Base-by-base conservation (phyloP, 1,284 basidiomycete genomes). In the Tilletiopsis washingtonensis region DNA sequence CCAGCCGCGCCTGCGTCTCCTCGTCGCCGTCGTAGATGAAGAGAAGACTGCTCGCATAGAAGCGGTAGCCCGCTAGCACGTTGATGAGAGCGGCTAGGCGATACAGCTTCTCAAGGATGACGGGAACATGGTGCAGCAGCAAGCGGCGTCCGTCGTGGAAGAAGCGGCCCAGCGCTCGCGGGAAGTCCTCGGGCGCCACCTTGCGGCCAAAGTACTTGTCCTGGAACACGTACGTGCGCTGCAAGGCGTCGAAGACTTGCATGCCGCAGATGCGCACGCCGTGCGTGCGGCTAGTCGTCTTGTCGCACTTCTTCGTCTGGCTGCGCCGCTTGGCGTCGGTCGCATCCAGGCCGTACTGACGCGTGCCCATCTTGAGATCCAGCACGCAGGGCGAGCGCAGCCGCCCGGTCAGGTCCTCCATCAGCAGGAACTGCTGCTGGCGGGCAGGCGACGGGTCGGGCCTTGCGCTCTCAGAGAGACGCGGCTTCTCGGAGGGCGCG, bases 321-420 rank as follows among this genome's bases (percentile, higher is more conserved):
- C 89, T 94, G 76, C 85, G 86, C 80, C 94, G 96, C 79, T 99
- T 99, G 49, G 83, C 80, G 0, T 84, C 78, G 3, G 86, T 88
- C 20, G 93, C 93, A 67, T 97, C 89, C 75, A 94, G 86, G 14
- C 94, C 94, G 75, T 98, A 97, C 76, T 99, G 93, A 38, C 93
- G 80, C 27, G 91, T 97, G 12, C 93, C 93, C 93, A 98, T 98
- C 79, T 98, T 99, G 65, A 98, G 78, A 75, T 99, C 93, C 59
- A 98, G 81, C 38, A 99, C 94, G 70, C 93, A 99, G 3, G 94
- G 89, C 46, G 82, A 83, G 74, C 87, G 91, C 62, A 97, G 76
- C n/a, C 86, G 79, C 19, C 94, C 94, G 1, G 93, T 99, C 40
- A 99, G 77, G 71, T 99, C 94, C 75, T 99, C 93, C 88, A 99